Base-by-base conservation (phyloP, 1,139 yeast genomes). In the Sugiyamaella paludigena region DNA sequence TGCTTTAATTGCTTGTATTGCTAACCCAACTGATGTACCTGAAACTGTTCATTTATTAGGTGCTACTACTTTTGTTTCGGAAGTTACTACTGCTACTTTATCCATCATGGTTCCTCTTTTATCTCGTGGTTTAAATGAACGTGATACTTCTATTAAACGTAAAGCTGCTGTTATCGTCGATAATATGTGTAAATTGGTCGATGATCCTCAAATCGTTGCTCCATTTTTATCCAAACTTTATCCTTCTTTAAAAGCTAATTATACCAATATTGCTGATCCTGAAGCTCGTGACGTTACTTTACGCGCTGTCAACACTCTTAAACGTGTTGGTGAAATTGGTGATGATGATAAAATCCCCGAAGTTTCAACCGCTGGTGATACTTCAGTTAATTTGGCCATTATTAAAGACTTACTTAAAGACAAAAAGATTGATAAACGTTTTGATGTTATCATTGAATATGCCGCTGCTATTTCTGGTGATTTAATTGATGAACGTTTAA, bases 131-230 rank as follows among this genome's bases (percentile, higher is more conserved):
- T 83, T 92, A 72, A 95, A 95, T 72, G 98, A 92, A 81, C 94
- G 98, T 82, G 98, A 92, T 69, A 92, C 98, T 64, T 81, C 98
- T 65, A 92, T 92, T 81, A 92, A 92, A 87, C 91, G 98, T 83
- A 92, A 92, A 83, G 85, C 98, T 69, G 98, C 98, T 66, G 98
- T 92, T 72, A 92, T 92, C 76, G 87, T 91, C 68, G 98, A 92
- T 76, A 92, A 92, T 95, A 92, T 92, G 98, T 92, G 98, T 87
- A 92, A 92, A 80, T 87, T 92, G 77, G 98, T 92, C 78, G 98
- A 92, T 71, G 98, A 92, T 74, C 98, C 98, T 65, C 98, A 92
- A 80, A 92, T 92, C 71, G 95, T 92, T 78, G 98, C 98, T 80
- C 98, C 98, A 65, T 92, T 92, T 86, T 79, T 92, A 87, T 78